Base-by-base conservation (phyloP, 1,284 basidiomycete genomes). In the Entoloma clypeatum region DNA sequence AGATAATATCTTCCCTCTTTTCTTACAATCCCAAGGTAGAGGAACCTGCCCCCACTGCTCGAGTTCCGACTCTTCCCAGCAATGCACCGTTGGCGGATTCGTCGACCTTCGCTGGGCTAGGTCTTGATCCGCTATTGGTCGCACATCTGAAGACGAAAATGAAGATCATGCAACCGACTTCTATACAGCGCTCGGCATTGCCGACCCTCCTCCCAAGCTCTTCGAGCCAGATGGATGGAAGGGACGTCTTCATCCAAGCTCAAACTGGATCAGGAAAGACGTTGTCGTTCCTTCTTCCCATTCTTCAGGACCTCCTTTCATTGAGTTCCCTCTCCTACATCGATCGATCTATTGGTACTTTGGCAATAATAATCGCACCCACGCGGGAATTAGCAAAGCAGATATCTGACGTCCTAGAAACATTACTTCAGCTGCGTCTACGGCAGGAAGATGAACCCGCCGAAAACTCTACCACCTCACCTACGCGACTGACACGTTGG, bases 241-340 rank as follows among this genome's bases (percentile, higher is more conserved):
- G 87, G 42, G 96, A 99, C 62, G 79, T 92, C 10, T 93, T 99
- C 59, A 88, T 99, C 40, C 94, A 98, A 60, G 91, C 92, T 4
- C 95, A 99, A 61, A 99, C 96, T 0, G 96, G 96, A 45, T 98
- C 94, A 0, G 96, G 96, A 54, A 99, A 99, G 68, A 99, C 95
- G 0, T 71, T 99, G 16, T 81, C 95, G 3, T 99, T 91, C 67
- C 78, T 99, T 11, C 78, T 99, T 3, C 96, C 96, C 13, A 93
- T 99, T 60, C 77, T 99, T 27, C 92, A 99, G 54, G 91, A 95
- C 58, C 80, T 96, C 29, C 76, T 99, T 19, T 92, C 92, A 0
- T 73, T 99, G 24, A 90, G 92, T 41, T 78, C 81, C 11, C 73
- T 82, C 14, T 92, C 90, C 1, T 92, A 92, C 58, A 92, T 95